Evolutionary conservation across 2,329 filamentous ascomycete genomes (phyloP), one percentile per base, ranked within the genome.

Genomic region (Aureobasidium zeae): DNA sequence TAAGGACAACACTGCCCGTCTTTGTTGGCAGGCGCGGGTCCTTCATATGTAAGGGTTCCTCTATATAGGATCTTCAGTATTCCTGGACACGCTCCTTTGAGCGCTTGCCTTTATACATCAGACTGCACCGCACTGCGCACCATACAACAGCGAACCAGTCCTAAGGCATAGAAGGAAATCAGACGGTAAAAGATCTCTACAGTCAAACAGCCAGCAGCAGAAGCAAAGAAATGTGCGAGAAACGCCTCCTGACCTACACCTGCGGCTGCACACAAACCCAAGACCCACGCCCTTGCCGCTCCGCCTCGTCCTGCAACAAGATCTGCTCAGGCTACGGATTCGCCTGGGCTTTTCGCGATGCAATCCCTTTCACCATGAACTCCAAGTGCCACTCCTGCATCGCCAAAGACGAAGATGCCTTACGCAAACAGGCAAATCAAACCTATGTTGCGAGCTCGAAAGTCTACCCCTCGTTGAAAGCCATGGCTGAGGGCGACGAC

Each of bases 151-250:
- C 22, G 22, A 25, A 25, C 22, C 11, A 25, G 28, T n/a, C 28
- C 6, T 5, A n/a, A n/a, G 13, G 10, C 11, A 30, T n/a, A 30
- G 13, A n/a, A 30, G 5, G n/a, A 11, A n/a, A n/a, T n/a, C n/a
- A n/a, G n/a, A n/a, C n/a, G n/a, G n/a, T n/a, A n/a, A n/a, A n/a
- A 10, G 11, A 12, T 19, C 16, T 2, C n/a, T 12, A 38, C 24
- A 25, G 12, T 2, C 13, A 28, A 9, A 38, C 15, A 5, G 22
- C 3, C 33, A 24, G 6, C 24, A 29, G 19, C 12, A n/a, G n/a
- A n/a, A n/a, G n/a, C n/a, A n/a, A n/a, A n/a, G n/a, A n/a, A 1
- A 45, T 45, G 43, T 45, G 43, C 10, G 31, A 45, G 21, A 45
- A 45, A 25, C 26, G 25, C 34, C 26, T 37, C 8, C 13, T 28